A percentile compares a stretch with the other conserved stretches of the same genome.
Evolutionary conservation across 2,329 filamentous ascomycete species (phyloP).

Genomic region (Xylariaceae sp.): DNA sequence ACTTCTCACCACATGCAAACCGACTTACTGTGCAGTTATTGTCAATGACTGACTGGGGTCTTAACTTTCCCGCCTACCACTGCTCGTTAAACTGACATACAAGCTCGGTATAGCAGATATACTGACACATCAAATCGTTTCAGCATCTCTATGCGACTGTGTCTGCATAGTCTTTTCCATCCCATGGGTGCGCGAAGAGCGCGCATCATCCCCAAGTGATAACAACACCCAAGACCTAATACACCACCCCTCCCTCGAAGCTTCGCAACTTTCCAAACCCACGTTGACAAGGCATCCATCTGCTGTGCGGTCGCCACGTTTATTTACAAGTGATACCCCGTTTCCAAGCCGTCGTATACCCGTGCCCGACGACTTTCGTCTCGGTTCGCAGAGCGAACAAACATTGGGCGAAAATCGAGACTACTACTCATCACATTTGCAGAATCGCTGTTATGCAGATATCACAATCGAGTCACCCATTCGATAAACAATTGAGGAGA

Average conservation of each 20-base stretch:
- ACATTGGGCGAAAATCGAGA: neutral
- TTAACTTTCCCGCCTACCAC: conserved; percentile 14
- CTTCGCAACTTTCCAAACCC: neutral
- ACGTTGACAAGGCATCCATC: too few relatives aligned
- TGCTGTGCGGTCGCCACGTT: too few relatives aligned
- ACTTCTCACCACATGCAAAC: conserved; percentile 2
- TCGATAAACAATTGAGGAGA: conserved; percentile 24
- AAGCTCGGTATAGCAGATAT: conserved; percentile 12
- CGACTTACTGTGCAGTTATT: too few relatives aligned
- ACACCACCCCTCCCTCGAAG: conserved; percentile 4
- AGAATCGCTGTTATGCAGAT: conserved; percentile 30
- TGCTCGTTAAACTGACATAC: conserved; percentile 16
- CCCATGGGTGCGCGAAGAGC: conserved; percentile 26
- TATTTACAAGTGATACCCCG: neutral
- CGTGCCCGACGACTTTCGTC: too few relatives aligned
- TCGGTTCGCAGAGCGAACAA: neutral
- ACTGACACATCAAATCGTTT: conserved; percentile 5
- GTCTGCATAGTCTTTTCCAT: conserved; percentile 15
- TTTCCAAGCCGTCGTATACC: too few relatives aligned
- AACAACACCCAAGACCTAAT: conserved; percentile 1
- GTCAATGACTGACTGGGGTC: conserved; percentile 18
- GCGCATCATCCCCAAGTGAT: conserved; percentile 12
- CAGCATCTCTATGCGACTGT: conserved; percentile 18
- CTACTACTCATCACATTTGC: neutral
- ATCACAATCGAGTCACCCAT: conserved; percentile 20